Evolutionary conservation across 208 protist species (phyloP).

Genomic region (Leishmania aethiopica): DNA sequence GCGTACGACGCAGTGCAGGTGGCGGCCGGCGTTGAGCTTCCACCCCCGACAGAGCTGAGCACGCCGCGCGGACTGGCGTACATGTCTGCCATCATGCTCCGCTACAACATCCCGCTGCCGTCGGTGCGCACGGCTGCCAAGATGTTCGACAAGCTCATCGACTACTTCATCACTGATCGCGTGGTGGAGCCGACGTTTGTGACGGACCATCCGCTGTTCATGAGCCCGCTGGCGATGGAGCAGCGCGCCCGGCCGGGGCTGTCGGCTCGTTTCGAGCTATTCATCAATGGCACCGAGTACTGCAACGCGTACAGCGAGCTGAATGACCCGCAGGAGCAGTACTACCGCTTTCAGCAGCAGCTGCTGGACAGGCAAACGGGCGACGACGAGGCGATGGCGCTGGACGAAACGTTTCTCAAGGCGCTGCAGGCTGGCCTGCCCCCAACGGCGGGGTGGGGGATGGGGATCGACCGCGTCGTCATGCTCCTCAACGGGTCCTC

Average conservation of each 20-base stretch:
- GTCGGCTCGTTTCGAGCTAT: slow-evolving; percentile 97
- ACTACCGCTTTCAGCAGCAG: slow-evolving; percentile 94
- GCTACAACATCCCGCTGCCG: slow-evolving; percentile 77
- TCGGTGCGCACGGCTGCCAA: slow-evolving; percentile 90
- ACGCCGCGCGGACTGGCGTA: slow-evolving; percentile 77
- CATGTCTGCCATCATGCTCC: slow-evolving; percentile 86
- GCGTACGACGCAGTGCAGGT: slow-evolving; percentile 90
- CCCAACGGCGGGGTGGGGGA: slow-evolving; percentile 95
- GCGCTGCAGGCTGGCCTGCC: slow-evolving; percentile 95
- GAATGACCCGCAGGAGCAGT: slow-evolving; percentile 96
- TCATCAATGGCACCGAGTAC: slow-evolving; percentile 94
- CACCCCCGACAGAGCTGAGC: slow-evolving; percentile 75
- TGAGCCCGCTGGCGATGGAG: slow-evolving; percentile 93
- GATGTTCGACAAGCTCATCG: slow-evolving; percentile 93
- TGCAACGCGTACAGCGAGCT: slow-evolving; percentile 98
- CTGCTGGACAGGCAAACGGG: slow-evolving; percentile 79
- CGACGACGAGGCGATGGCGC: slow-evolving; percentile 93
- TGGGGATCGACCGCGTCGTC: slow-evolving; percentile 95
- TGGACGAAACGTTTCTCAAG: slow-evolving; percentile 95
- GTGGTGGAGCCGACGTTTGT: slow-evolving; percentile 95
- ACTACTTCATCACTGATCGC: slow-evolving; percentile 91
- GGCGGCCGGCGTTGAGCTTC: slow-evolving; percentile 69
- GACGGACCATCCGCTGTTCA: slow-evolving; percentile 93
- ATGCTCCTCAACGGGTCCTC: slow-evolving; percentile 92
- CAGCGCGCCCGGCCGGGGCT: slow-evolving; percentile 71